Evolutionary conservation across 2,329 filamentous ascomycete genomes (phyloP).

Genomic region (Stenocarpella maydis): DNA sequence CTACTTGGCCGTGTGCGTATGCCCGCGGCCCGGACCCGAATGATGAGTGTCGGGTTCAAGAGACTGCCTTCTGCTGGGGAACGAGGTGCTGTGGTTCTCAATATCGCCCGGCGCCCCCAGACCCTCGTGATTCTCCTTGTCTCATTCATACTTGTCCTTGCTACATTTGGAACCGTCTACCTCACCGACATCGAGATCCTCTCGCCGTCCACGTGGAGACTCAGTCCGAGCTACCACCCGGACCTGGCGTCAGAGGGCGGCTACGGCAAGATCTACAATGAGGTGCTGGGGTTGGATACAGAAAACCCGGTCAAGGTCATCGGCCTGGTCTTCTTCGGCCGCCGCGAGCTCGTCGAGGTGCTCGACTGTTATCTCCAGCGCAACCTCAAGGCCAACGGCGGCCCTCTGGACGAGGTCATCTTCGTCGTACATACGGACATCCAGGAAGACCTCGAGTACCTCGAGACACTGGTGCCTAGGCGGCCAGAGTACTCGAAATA

Average conservation of each 20-base stretch:
- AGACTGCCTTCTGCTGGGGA: neutral
- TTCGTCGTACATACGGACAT: slow-evolving; percentile 47
- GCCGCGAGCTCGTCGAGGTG: slow-evolving; percentile 2
- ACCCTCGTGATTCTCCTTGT: slow-evolving; percentile 4
- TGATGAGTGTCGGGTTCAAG: slow-evolving; percentile 4
- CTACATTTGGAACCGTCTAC: slow-evolving; percentile 4
- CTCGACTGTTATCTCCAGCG: slow-evolving; percentile 5
- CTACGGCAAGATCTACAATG: neutral
- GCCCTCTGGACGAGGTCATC: slow-evolving; percentile 41
- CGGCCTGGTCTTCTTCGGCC: neutral
- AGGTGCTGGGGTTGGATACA: neutral
- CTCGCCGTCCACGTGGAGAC: neutral
- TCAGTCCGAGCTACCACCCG: neutral
- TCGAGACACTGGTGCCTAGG: slow-evolving; percentile 48
- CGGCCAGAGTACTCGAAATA: slow-evolving; percentile 50
- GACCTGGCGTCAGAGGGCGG: neutral
- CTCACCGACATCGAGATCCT: slow-evolving; percentile 4
- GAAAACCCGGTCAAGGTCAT: neutral
- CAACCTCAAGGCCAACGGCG: slow-evolving; percentile 38
- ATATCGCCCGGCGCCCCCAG: slow-evolving; percentile 2
- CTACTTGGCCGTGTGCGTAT: neutral
- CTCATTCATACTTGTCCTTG: neutral
- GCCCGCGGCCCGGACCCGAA: neutral
- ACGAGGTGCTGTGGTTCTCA: neutral
- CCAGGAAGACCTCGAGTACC: slow-evolving; percentile 48